Percentiles rank a stretch among this genome's conserved stretches.
phyloP scores from a whole-genome alignment of 2,329 filamentous ascomycete species.

The Lachnum nothofagi region DNA sequence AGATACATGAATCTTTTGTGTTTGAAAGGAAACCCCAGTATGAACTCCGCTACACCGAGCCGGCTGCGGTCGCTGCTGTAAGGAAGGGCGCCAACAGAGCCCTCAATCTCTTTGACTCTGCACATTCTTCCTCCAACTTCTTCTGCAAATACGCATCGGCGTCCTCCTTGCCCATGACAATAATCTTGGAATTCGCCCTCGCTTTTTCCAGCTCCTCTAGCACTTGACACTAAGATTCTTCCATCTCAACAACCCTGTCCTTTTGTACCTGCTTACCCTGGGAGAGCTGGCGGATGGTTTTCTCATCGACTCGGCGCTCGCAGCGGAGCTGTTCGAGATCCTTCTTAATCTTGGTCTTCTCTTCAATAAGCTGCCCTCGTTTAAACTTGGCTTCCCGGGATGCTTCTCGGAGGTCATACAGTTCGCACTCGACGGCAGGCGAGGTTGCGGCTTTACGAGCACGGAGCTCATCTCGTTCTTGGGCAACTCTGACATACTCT shows the following conservation, averaged over 20 bases:
- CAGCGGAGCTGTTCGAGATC: background rate
- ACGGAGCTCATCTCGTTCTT: background rate
- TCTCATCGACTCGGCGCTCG: background rate
- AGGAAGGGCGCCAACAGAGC: too few species aligned
- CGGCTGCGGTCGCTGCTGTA: background rate
- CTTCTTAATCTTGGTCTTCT: background rate
- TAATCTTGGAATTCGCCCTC: background rate
- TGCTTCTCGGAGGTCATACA: background rate
- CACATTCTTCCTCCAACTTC: background rate
- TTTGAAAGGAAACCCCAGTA: background rate
- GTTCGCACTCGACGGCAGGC: background rate
- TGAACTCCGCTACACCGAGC: background rate
- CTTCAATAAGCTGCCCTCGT: background rate
- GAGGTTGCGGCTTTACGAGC: background rate
- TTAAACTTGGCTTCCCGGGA: background rate
- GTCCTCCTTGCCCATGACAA: background rate
- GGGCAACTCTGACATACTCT: background rate
- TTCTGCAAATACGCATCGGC: background rate
- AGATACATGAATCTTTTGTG: constrained; percentile 2
- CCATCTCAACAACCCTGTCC: background rate
- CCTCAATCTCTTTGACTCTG: background rate
- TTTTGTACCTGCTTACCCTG: background rate
- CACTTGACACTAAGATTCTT: background rate
- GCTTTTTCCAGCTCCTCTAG: background rate
- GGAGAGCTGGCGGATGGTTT: background rate